Evolutionary conservation across 495 filamentous ascomycete species (phyloP).

Genomic region (Cenococcum geophilum): DNA sequence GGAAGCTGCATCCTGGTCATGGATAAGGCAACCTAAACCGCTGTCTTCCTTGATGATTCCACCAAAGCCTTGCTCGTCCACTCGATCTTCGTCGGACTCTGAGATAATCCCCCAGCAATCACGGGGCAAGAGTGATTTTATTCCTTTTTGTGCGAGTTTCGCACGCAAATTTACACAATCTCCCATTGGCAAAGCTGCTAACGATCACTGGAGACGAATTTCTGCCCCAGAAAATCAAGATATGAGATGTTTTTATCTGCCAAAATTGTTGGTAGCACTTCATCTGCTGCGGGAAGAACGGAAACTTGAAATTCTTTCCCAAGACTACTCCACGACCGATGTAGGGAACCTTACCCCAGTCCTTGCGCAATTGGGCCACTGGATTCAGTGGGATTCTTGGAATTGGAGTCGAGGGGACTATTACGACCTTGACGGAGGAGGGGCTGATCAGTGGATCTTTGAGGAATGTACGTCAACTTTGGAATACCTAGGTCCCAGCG

Average conservation of each 20-base stretch:
- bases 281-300: conserved; percentile 84
- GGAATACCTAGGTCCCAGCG: not conserved
- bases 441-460: conserved; percentile 55
- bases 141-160: conserved; percentile 12
- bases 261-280: conserved; percentile 66
- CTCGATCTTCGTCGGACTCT: not conserved
- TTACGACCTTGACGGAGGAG: conserved; percentile 65
- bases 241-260: conserved; percentile 53
- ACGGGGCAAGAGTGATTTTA: conserved; percentile 11
- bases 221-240: conserved; percentile 42
- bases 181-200: conserved; percentile 27
- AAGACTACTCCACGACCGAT: conserved; percentile 49
- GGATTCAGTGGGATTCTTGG: conserved; percentile 81
- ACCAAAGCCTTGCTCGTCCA: conserved; percentile 1
- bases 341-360: conserved; percentile 57
- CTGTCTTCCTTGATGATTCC: conserved; percentile 16
- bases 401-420: conserved; percentile 48
- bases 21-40: conserved; percentile 17
- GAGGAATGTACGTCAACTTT: conserved; percentile 43
- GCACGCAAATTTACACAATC: conserved; percentile 24
- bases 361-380: conserved; percentile 71
- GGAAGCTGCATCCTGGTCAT: conserved; percentile 23
- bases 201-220: conserved; percentile 28
- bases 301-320: conserved; percentile 66
- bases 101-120: conserved; percentile 9